Evolutionary conservation across 208 protist genomes (phyloP), one percentile per base, ranked within the genome.

Genomic region (Borovskyia barvae): DNA sequence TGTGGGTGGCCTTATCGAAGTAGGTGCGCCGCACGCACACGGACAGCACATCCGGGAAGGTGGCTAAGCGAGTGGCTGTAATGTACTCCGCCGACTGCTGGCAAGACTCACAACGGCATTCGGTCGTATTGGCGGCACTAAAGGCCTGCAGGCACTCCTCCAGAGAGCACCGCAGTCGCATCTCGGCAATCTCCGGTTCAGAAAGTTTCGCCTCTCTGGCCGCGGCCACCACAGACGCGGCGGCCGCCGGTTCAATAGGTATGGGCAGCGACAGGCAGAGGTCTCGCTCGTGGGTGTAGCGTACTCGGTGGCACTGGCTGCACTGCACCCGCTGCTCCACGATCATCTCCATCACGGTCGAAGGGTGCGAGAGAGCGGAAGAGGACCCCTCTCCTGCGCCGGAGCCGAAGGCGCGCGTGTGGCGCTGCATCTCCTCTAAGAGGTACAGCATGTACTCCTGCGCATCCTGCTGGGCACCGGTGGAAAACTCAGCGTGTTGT

Each of bases 401-500:
- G 43, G 61, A 52, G 5, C 8, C 39, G 15, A 47, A 12, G 4
- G 40, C 54, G 20, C 66, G 71, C 54, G 97, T 78, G 51, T 87
- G 54, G 32, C 90, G 83, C 19, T 73, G 67, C 61, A 98, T 83
- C 53, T 88, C 66, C 36, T 92, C 76, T 2, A 98, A 40, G 0
- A 99, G 55, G 73, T 98, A 94, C 47, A 95, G 78, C 32, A 98
- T 79, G 68, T 97, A 99, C 70, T 98, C 96, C 19, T 93, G 69
- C 0, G 97, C 95, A 67, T 99, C 97, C 71, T 99, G 98, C 78
- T 99, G 98, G 20, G 75, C 48, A 19, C 78, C 86, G 1, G 90
- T 98, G 35, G 81, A 89, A 52, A 99, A 99, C 53, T 98, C 97
- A n/a, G 89, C 67, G 71, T 99, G 97, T 24, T 72, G 72, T 22